Percentiles rank a stretch among this genome's conserved stretches.
These are phyloP conservation scores for Mortierella sp. DNA, from an alignment of 371 early-diverging fungal genomes.

Conservation along the genomic window DNA sequence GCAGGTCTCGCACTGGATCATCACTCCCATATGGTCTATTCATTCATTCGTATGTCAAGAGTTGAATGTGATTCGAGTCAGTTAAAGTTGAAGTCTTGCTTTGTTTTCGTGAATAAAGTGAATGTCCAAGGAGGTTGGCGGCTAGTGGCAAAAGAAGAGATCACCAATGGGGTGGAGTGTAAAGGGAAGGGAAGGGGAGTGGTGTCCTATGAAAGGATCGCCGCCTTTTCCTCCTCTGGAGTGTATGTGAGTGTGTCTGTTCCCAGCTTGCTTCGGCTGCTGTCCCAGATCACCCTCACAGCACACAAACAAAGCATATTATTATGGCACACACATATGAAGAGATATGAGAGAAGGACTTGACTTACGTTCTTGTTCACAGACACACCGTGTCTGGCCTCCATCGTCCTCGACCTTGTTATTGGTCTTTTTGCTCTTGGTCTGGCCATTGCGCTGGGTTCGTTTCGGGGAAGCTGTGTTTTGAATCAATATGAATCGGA, in stretches of 20 bases:
- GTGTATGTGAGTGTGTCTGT: background rate
- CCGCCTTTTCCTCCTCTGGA: background rate
- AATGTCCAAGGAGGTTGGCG: background rate
- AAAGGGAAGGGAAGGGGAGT: background rate
- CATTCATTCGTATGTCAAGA: background rate
- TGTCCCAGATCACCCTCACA: background rate
- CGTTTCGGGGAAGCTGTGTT: slow-evolving; percentile 28
- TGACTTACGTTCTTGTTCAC: slow-evolving; percentile 75
- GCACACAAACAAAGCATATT: background rate
- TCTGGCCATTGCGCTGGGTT: slow-evolving; percentile 28
- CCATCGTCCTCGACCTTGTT: slow-evolving; percentile 64
- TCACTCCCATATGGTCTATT: slow-evolving; percentile 76
- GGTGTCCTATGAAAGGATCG: too few relatives aligned
- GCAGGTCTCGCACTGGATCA: slow-evolving; percentile 92
- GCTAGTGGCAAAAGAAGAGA: background rate
- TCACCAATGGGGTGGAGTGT: background rate
- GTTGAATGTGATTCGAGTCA: background rate
- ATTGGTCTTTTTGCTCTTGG: slow-evolving; percentile 27
- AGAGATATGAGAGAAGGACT: background rate
- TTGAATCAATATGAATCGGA: background rate
- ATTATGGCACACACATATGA: background rate
- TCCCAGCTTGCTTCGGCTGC: slow-evolving; percentile 4
- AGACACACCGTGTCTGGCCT: slow-evolving; percentile 83
- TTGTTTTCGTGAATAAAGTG: slow-evolving; percentile 8
- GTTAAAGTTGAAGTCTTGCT: background rate